Evolutionary conservation across 805 yeast genomes (phyloP).

Genomic region (Candida michaelii): DNA sequence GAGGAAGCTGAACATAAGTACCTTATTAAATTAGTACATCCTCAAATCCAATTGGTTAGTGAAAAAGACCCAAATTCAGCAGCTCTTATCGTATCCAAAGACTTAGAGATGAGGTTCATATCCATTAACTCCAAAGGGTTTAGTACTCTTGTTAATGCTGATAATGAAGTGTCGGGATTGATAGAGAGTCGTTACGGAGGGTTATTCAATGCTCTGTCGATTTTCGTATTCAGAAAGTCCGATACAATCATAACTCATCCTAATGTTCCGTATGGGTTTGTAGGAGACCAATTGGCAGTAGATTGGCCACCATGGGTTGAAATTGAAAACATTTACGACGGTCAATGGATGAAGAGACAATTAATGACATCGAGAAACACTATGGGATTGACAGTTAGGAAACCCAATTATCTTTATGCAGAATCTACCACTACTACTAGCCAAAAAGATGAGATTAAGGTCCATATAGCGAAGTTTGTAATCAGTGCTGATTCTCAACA

Average conservation of each 20-base stretch:
- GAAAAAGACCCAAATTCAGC: conserved; percentile 48
- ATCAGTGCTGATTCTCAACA: conserved; percentile 39
- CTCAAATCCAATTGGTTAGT: conserved; percentile 72
- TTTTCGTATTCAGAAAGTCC: conserved; percentile 48
- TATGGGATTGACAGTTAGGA: conserved; percentile 44
- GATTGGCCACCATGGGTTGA: conserved; percentile 93
- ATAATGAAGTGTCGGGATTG: conserved; percentile 34
- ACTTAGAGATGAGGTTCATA: conserved; percentile 56
- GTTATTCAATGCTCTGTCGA: conserved; percentile 53
- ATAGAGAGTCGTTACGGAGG: conserved; percentile 61
- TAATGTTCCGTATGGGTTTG: conserved; percentile 44
- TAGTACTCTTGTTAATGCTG: conserved; percentile 32
- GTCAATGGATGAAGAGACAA: conserved; percentile 28
- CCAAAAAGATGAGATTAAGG: conserved; percentile 29
- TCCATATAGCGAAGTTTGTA: conserved; percentile 38
- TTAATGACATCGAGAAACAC: conserved; percentile 36
- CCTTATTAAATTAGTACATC: conserved; percentile 67
- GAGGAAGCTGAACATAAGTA: conserved; percentile 56
- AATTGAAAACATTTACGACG: conserved; percentile 60
- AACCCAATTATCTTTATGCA: conserved; percentile 53
- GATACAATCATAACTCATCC: conserved; percentile 28
- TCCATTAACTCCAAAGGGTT: conserved; percentile 43
- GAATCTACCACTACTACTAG: conserved; percentile 17
- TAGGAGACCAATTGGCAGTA: conserved; percentile 54
- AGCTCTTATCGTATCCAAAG: conserved; percentile 54